A percentile compares a stretch with the other conserved stretches of the same genome.
Conservation (phyloP, 225 moss, liverwort and hornwort species). For the Rhytidiadelphus loreus region DNA sequence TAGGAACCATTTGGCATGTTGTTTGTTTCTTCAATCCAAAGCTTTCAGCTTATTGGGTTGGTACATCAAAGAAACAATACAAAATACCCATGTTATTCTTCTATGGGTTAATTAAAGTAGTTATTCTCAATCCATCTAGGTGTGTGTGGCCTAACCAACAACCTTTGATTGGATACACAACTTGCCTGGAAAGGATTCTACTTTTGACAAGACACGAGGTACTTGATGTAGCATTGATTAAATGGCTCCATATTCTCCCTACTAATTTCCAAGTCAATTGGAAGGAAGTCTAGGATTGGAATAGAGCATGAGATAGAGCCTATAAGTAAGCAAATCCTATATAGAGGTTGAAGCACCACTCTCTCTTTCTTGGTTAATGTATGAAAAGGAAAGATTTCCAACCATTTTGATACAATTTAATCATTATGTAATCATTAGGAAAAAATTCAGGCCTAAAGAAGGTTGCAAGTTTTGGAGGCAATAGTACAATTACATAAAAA, state of each 20-base stretch:
- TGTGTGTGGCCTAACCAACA: not conserved
- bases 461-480: too few species aligned
- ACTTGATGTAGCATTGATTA: not conserved
- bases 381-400: not conserved
- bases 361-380: accelerated
- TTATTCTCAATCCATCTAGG: not conserved
- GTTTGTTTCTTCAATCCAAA: not conserved
- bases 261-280: not conserved
- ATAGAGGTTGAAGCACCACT: accelerated
- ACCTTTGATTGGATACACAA: not conserved
- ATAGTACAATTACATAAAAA: too few species aligned
- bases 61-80: not conserved
- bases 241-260: not conserved
- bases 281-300: accelerated
- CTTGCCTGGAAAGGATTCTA: not conserved
- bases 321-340: not conserved
- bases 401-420: not conserved
- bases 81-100: not conserved
- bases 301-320: accelerated
- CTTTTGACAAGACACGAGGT: not conserved
- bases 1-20: not conserved
- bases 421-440: not conserved
- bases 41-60: not conserved
- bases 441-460: too few species aligned
- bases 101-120: not conserved